Base-by-base conservation (phyloP, 108 stramenopile species). In the Nitzschia sp. region DNA sequence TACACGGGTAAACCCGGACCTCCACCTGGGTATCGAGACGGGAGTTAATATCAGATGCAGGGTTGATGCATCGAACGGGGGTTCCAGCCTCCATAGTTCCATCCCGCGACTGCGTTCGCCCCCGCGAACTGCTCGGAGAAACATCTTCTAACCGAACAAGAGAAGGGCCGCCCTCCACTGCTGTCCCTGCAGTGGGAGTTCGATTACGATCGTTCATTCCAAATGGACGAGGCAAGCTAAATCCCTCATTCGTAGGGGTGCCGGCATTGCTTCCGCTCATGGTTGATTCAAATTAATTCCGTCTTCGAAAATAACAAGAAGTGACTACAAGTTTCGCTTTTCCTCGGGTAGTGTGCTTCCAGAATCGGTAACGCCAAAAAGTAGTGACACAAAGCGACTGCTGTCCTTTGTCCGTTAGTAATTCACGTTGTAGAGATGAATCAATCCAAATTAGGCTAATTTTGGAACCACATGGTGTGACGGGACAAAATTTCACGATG, bases 1-100 rank as follows among this genome's bases (percentile, higher is more conserved):
- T 94, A 78, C 92, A 94, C 29, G 92, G 92, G 57, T 94, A 94
- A 28, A 94, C 92, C 6, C 85, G 78, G 19, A 94, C 90, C 74
- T 94, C 92, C 9, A 94, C 92, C 66, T 93, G 92, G 3, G 89
- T 89, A 66, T 94, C 92, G 1, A 94, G 77, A 47, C 89, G 79
- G 58, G 89, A 75, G 32, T 94, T 94, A 72, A 94, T 63, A 15
- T 94, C 92, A 8, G 85, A 78, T 15, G 88, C 88, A 28, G 88
- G 92, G 64, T 94, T 94, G 74, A 94, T 77, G 67, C 92, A 87
- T 17, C 75, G 72, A 18, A 68, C 74, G 13, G 83, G 82, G n/a
- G 51, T 42, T 23, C 48, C 18, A 21, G 34, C 17, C 23, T 74
- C 73, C 8, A 8, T 51, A 25, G 46, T 66, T 53, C 58, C 73